Evolutionary conservation across 2,329 filamentous ascomycete species (phyloP).

Genomic region (Cordyceps tenuipes): DNA sequence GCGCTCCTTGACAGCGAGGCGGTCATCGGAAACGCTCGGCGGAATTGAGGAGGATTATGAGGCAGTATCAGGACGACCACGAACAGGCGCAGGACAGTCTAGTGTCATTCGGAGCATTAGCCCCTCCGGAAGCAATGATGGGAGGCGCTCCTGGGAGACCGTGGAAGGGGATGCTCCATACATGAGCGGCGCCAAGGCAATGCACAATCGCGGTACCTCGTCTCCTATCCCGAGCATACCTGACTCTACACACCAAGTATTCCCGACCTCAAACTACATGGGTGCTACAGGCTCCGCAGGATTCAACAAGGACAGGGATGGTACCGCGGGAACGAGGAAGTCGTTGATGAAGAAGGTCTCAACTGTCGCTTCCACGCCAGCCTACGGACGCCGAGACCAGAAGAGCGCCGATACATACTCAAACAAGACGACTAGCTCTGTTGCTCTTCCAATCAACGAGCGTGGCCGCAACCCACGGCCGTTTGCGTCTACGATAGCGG

Average conservation of each 20-base stretch:
- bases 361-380: neutral
- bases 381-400: slow-evolving; percentile 12
- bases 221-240: slow-evolving; percentile 21
- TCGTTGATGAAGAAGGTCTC: neutral
- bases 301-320: neutral
- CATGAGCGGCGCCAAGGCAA: slow-evolving; percentile 20
- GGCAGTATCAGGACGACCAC: slow-evolving; percentile 6
- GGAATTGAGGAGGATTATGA: slow-evolving; percentile 13
- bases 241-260: slow-evolving; percentile 24
- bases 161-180: slow-evolving; percentile 15
- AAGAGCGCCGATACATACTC: slow-evolving; percentile 21
- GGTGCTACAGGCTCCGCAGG: slow-evolving; percentile 16
- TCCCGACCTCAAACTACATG: slow-evolving; percentile 23
- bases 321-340: neutral
- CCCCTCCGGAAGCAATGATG: neutral
- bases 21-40: slow-evolving; percentile 22
- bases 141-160: slow-evolving; percentile 11
- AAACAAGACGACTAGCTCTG: slow-evolving; percentile 26
- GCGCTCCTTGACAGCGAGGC: slow-evolving; percentile 16
- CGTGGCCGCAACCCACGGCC: slow-evolving; percentile 1
- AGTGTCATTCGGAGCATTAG: slow-evolving; percentile 2
- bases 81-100: neutral
- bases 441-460: slow-evolving; percentile 20
- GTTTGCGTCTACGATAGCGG: slow-evolving; percentile 11
- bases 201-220: slow-evolving; percentile 14